Percentiles rank a stretch among this genome's conserved stretches.
Evolutionary conservation across 345 rosid species (phyloP).

Genomic region (Bretschneidera sinensis): DNA sequence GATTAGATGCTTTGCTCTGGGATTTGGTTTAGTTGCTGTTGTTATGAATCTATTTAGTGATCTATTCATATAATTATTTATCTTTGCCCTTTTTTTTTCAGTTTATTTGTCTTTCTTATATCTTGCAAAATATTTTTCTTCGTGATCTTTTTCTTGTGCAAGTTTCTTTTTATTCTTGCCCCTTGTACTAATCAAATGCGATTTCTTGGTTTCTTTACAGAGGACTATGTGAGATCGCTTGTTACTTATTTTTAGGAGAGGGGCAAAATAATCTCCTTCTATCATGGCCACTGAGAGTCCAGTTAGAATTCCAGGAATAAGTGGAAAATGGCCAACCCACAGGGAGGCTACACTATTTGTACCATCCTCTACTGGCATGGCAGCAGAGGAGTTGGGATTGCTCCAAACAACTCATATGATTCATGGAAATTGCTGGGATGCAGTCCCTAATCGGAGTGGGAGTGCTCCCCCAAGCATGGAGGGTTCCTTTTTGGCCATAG

Average conservation of each 20-base stretch:
- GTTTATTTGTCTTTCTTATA: neutral
- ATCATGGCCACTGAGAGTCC: conserved; percentile 60
- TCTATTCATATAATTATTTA: neutral
- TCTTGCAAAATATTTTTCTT: neutral
- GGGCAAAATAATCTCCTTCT: conserved; percentile 2
- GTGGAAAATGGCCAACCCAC: conserved; percentile 34
- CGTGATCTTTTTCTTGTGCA: neutral
- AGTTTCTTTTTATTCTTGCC: neutral
- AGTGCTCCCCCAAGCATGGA: conserved; percentile 66
- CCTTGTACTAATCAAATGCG: neutral
- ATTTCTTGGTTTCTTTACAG: conserved; percentile 1
- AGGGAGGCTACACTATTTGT: conserved; percentile 23
- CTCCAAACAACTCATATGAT: conserved; percentile 15
- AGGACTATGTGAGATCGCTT: conserved; percentile 17
- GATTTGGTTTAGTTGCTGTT: neutral
- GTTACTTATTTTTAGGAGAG: neutral
- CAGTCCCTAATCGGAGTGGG: conserved; percentile 52
- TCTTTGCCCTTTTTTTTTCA: too few relatives aligned
- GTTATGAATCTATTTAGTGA: neutral
- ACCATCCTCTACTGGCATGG: conserved; percentile 20
- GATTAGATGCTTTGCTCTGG: neutral
- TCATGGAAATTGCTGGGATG: conserved; percentile 17
- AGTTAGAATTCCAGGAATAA: conserved; percentile 33
- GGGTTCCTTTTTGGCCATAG: conserved; percentile 47
- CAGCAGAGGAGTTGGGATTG: conserved; percentile 27